phyloP scores from a whole-genome alignment of 2,329 filamentous ascomycete genomes.

The Monilinia aucupariae region DNA sequence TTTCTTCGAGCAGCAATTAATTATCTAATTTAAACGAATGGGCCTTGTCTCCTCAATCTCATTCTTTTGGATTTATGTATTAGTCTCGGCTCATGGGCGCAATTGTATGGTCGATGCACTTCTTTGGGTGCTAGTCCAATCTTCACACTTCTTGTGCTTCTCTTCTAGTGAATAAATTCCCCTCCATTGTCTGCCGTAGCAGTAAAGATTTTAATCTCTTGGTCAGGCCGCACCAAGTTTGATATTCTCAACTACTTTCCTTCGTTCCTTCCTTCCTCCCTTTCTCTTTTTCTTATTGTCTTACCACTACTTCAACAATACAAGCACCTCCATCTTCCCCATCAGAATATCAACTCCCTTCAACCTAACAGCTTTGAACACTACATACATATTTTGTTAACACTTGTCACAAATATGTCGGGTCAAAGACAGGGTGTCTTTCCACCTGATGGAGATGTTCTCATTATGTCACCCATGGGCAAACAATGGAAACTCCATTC shows the following conservation, averaged over 20 bases:
- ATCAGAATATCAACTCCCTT: not conserved
- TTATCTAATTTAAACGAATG: not conserved
- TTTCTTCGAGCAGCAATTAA: not conserved
- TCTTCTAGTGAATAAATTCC: not conserved
- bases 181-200: not conserved
- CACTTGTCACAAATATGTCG: not conserved
- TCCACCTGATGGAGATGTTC: constrained; percentile 26
- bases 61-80: not conserved
- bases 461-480: constrained; percentile 27
- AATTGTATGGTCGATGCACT: not conserved
- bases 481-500: constrained; percentile 29
- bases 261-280: no score
- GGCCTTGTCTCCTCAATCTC: not conserved
- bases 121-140: no score
- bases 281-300: not conserved
- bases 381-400: not conserved
- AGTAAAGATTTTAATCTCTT: not conserved
- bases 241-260: not conserved
- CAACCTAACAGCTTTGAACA: not conserved
- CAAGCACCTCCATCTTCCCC: not conserved
- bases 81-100: not conserved
- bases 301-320: not conserved
- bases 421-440: constrained; percentile 18
- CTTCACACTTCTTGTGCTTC: no score
- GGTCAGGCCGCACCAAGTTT: not conserved